Evolutionary conservation across 2,329 filamentous ascomycete species (phyloP).

Genomic region (Trichoderma citrinoviride): DNA sequence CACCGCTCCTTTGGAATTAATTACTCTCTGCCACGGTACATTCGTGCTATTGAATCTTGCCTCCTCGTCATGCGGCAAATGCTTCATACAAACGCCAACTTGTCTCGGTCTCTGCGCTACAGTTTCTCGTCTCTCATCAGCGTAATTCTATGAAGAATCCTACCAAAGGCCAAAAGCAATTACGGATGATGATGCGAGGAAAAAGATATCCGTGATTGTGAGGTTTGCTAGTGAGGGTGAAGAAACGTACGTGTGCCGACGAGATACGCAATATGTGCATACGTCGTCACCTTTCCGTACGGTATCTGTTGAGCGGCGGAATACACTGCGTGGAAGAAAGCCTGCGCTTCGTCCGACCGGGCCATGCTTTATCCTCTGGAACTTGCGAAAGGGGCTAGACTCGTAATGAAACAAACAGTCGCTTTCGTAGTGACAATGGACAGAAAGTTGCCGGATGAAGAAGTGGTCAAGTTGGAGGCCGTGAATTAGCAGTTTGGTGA

Average conservation of each 20-base stretch:
- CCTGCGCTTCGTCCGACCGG: constrained; percentile 68
- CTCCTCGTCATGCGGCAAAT: constrained; percentile 60
- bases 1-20: constrained; percentile 83
- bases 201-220: no score
- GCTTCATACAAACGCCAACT: constrained; percentile 86
- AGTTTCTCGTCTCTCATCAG: background rate
- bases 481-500: background rate
- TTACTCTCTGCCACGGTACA: constrained; percentile 92
- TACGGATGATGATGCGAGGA: background rate
- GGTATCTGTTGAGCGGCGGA: constrained; percentile 83
- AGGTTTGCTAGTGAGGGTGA: no score
- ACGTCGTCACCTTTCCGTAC: constrained; percentile 77
- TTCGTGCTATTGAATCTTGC: constrained; percentile 67
- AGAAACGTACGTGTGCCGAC: constrained; percentile 66
- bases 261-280: constrained; percentile 74
- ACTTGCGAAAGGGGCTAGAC: background rate
- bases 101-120: constrained; percentile 72
- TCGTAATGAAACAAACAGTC: background rate
- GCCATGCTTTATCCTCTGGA: constrained; percentile 45
- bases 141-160: no score
- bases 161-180: no score
- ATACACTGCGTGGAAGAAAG: constrained; percentile 78
- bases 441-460: background rate
- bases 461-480: background rate
- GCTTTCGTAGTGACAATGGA: background rate